Evolutionary conservation across 768 basidiomycete species (phyloP).

Genomic region (Cystofilobasidium macerans): DNA sequence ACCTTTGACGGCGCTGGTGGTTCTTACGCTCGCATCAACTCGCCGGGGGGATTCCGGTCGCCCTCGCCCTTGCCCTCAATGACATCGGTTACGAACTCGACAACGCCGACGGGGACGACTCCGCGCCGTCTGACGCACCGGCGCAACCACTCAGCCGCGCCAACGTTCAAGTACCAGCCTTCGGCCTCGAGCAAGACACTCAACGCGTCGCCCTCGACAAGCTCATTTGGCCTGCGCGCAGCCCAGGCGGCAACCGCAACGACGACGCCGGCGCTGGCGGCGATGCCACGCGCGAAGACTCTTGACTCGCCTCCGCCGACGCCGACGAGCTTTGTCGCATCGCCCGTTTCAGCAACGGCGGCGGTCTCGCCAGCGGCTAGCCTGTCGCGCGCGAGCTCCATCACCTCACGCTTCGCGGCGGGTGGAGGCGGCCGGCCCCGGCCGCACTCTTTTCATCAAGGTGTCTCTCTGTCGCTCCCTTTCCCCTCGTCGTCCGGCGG

Average conservation of each 20-base stretch:
- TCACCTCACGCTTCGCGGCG: constrained; percentile 21
- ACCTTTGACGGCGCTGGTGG: neutral
- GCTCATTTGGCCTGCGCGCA: neutral
- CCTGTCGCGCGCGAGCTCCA: constrained; percentile 18
- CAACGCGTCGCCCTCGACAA: neutral
- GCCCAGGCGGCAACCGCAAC: neutral
- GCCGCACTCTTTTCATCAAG: constrained; percentile 5
- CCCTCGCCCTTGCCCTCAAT: constrained; percentile 1
- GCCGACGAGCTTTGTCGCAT: neutral
- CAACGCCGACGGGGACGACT: too few relatives aligned
- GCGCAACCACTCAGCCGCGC: constrained; percentile 16
- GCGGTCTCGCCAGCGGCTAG: neutral
- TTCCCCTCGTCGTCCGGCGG: neutral
- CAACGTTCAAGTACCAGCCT: constrained; percentile 19
- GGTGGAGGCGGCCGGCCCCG: constrained; percentile 1
- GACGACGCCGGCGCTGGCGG: constrained; percentile 5
- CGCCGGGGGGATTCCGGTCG: too few relatives aligned
- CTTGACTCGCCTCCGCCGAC: neutral
- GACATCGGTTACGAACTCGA: neutral
- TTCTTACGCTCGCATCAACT: neutral
- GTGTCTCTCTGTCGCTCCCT: neutral
- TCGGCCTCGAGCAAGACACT: constrained; percentile 2
- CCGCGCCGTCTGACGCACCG: constrained; percentile 9
- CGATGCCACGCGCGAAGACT: constrained; percentile 12
- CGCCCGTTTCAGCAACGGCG: neutral